Base-by-base conservation (phyloP, 2,329 filamentous ascomycete species). In the Colletotrichum chrysophilum region DNA sequence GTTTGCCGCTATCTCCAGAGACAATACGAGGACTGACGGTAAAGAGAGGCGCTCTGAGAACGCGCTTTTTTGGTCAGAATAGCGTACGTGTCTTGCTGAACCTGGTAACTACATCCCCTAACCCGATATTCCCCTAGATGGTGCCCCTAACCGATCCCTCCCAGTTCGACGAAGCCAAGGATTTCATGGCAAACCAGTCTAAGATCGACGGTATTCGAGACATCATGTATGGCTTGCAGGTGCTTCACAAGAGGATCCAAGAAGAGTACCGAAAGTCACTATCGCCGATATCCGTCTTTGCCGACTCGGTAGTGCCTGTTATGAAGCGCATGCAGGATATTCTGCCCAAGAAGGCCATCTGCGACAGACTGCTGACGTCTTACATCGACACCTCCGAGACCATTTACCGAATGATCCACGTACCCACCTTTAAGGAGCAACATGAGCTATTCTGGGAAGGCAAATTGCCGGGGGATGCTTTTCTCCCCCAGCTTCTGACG, bases 281-380 rank as follows among this genome's bases (percentile, higher is more conserved):
- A 55, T 82, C 87, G 7, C 89, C 90, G 1, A 90, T 91, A 60
- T 85, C 88, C 4, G 89, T 91, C 36, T 91, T 88, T 78, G 89
- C 91, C 32, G 89, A 91, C 78, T 91, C 89, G n/a, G 89, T 91
- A 84, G 89, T 90, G 80, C 89, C 90, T 0, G 85, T 91, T 4
- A 87, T 87, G 72, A 90, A 90, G 80, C 88, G 90, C 62, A 91
- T 91, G 90, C 86, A 85, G 34, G 89, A 91, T 73, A 89, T 91
- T 16, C 79, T 91, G 21, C 90, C 90, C 1, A 87, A 85, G 36
- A 88, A 86, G 79, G 74, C 82, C 1, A 86, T 89, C 10, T 91
- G 90, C 81, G 89, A 91, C 78, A 85, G 86, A 16, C 84, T 91
- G 5, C 78, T 91, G 4, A 81, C 85, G 9, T 82, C 86, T 3